phyloP scores from a whole-genome alignment of 1,284 basidiomycete genomes.

The Marasmius tenuissimus region DNA sequence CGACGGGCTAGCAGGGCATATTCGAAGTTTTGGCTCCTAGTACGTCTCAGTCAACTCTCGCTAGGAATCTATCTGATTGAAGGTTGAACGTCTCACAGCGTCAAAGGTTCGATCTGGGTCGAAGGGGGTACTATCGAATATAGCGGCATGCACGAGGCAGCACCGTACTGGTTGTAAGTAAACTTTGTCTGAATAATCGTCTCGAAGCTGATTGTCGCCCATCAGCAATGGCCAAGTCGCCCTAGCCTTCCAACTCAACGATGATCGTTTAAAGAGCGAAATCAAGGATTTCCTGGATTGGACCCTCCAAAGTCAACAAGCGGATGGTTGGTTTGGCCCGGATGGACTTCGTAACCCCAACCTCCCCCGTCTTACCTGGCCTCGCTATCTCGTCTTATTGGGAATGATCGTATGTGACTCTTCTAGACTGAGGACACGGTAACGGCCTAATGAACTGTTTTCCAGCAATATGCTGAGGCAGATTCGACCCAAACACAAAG shows the following conservation, averaged over 20 bases:
- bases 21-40: slow-evolving; percentile 39
- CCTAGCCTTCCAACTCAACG: slow-evolving; percentile 37
- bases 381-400: slow-evolving; percentile 36
- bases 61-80: neutral
- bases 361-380: slow-evolving; percentile 36
- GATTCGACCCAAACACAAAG: slow-evolving; percentile 32
- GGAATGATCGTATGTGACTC: slow-evolving; percentile 32
- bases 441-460: neutral
- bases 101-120: slow-evolving; percentile 41
- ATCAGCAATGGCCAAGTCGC: slow-evolving; percentile 37
- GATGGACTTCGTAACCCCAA: slow-evolving; percentile 33
- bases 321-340: slow-evolving; percentile 41
- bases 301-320: slow-evolving; percentile 32
- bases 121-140: slow-evolving; percentile 40
- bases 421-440: neutral
- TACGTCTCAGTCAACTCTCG: slow-evolving; percentile 14
- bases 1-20: slow-evolving; percentile 36
- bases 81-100: slow-evolving; percentile 18
- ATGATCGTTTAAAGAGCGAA: slow-evolving; percentile 33
- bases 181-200: neutral
- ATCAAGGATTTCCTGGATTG: slow-evolving; percentile 36
- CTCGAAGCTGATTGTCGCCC: neutral
- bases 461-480: slow-evolving; percentile 41
- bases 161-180: slow-evolving; percentile 43
- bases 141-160: slow-evolving; percentile 40